Evolutionary conservation across 148 eudicot species (phyloP).

Genomic region (Fagopyrum tataricum): DNA sequence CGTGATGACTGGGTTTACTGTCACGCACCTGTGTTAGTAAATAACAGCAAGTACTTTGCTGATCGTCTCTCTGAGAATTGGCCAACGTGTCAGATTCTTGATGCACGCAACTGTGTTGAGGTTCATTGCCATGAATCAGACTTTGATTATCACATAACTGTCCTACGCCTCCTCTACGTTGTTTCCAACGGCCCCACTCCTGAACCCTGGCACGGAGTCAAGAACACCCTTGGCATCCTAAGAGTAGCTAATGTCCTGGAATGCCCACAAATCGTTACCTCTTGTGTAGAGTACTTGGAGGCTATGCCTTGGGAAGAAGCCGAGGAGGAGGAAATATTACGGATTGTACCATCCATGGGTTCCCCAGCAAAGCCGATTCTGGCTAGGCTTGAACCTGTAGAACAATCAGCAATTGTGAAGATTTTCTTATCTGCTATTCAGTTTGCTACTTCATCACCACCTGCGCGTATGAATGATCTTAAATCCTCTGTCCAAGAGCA

Average conservation of each 20-base stretch:
- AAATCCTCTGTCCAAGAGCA: constrained; percentile 80
- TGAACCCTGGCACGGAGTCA: constrained; percentile 57
- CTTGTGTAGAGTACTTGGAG: constrained; percentile 74
- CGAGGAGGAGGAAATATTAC: constrained; percentile 81
- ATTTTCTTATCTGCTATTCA: constrained; percentile 56
- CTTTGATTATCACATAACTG: constrained; percentile 56
- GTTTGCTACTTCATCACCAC: constrained; percentile 73
- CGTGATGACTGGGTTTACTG: constrained; percentile 88
- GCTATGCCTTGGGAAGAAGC: constrained; percentile 92
- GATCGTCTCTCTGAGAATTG: constrained; percentile 89
- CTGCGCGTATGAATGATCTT: constrained; percentile 40
- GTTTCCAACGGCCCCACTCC: constrained; percentile 24
- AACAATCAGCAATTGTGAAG: constrained; percentile 32
- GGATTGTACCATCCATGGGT: constrained; percentile 59
- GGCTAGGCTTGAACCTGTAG: constrained; percentile 79
- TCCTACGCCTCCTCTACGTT: constrained; percentile 63
- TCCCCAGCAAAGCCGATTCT: constrained; percentile 45
- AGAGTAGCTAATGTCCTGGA: constrained; percentile 62
- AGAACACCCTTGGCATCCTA: constrained; percentile 68
- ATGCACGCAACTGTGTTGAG: constrained; percentile 88
- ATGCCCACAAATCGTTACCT: constrained; percentile 55
- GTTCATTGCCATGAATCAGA: constrained; percentile 68
- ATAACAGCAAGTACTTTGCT: constrained; percentile 78
- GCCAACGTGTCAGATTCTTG: constrained; percentile 94
- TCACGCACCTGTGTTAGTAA: constrained; percentile 61